Percentiles rank a stretch among this genome's conserved stretches.
phyloP scores from a whole-genome alignment of 2,329 filamentous ascomycete species.

The Microdochium nivale region DNA sequence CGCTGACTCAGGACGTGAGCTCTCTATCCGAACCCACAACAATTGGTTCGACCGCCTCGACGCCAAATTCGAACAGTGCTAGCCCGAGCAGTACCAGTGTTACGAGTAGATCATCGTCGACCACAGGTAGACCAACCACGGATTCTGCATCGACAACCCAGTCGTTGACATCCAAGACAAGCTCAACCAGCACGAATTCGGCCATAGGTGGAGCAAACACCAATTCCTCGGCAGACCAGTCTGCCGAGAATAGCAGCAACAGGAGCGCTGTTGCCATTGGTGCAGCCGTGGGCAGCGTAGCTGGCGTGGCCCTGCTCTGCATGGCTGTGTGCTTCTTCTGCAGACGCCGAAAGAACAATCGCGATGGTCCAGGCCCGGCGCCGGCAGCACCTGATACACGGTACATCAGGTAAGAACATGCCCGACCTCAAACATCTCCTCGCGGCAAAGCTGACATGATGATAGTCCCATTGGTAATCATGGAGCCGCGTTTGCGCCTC shows the following conservation, averaged over 20 bases:
- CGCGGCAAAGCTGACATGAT: slow-evolving; percentile 4
- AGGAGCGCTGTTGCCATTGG: slow-evolving; percentile 45
- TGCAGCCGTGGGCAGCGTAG: slow-evolving; percentile 42
- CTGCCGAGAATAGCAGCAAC: slow-evolving; percentile 12
- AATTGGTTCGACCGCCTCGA: slow-evolving; percentile 20
- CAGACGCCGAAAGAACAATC: slow-evolving; percentile 31
- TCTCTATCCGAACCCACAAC: slow-evolving; percentile 32
- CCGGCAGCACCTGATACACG: slow-evolving; percentile 21
- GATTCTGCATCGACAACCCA: slow-evolving; percentile 2
- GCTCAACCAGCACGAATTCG: slow-evolving; percentile 7
- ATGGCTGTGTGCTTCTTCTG: slow-evolving; percentile 34
- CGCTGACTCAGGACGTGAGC: slow-evolving; percentile 29
- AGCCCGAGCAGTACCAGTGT: slow-evolving; percentile 6
- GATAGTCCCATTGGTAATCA: slow-evolving; percentile 18
- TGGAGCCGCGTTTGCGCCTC: slow-evolving; percentile 27
- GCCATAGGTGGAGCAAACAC: slow-evolving; percentile 2
- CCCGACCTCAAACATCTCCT: slow-evolving; percentile 6
- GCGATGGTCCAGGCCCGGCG: slow-evolving; percentile 29
- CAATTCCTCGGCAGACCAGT: slow-evolving; percentile 1
- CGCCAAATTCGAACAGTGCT: slow-evolving; percentile 3
- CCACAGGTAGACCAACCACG: neutral
- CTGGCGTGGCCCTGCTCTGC: slow-evolving; percentile 31
- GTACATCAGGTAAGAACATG: slow-evolving; percentile 27
- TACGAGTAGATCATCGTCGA: slow-evolving; percentile 1
- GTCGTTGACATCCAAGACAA: slow-evolving; percentile 6